Base-by-base conservation (phyloP, 202 grass and related monocot genomes). In the Panicum hallii region DNA sequence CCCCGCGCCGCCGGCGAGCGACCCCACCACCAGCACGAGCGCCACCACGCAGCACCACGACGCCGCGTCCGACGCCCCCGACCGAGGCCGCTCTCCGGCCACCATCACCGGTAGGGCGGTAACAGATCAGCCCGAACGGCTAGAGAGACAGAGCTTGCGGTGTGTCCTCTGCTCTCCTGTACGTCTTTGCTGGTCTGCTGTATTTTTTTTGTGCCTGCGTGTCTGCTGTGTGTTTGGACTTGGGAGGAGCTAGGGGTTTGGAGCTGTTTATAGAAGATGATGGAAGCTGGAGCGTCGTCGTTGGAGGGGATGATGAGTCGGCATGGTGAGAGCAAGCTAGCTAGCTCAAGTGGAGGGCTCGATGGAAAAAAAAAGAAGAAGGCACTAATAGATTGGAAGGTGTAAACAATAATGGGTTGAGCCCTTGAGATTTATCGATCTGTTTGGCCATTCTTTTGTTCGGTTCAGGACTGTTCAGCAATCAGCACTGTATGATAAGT, bases 11-110 rank as follows among this genome's bases (percentile, higher is more conserved):
- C 56, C n/a, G 56, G 54, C 62, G 8, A 91, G 70, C 7, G 86
- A 89, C 61, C 86, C 75, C 55, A 91, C 65, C 28, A 94, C 61
- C 81, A 94, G 78, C 23, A 93, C 79, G 47, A 92, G 50, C 19
- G 71, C 86, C 50, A 92, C 19, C 4, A 71, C 73, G 69, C 79
- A 80, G 61, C 79, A 92, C 88, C 92, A 94, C 17, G 88, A 85
- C 2, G 90, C 81, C 40, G 87, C 84, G 50, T 94, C 90, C 48
- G 86, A 90, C 46, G 15, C 56, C 48, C 40, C 61, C 43, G 79
- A 52, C 41, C 57, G 26, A 57, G 55, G 53, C 48, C 57, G 40
- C 83, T 67, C 26, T 41, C 28, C 8, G 66, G 73, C 57, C 66
- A 2, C 53, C 2, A 48, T 34, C 23, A 32, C 60, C 32, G 60